Evolutionary conservation across 2,329 filamentous ascomycete species (phyloP).

Genomic region (Onygenales sp.): DNA sequence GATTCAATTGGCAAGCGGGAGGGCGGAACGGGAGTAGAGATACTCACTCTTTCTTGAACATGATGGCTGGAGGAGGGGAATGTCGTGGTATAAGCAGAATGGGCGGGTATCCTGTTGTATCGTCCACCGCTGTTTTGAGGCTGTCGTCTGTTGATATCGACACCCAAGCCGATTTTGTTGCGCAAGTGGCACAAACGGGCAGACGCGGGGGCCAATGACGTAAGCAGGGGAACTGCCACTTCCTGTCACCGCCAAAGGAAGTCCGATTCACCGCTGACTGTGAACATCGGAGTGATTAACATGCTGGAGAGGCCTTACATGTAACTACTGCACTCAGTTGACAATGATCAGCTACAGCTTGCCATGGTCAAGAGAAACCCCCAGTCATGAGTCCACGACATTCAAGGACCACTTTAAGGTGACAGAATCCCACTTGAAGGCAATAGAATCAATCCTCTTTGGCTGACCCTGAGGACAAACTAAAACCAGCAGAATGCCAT

Average conservation of each 20-base stretch:
- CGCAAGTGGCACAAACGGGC: neutral
- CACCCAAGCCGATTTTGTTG: neutral
- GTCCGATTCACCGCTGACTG: no score
- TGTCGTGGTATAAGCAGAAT: neutral
- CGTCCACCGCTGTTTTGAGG: neutral
- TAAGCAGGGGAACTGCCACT: neutral
- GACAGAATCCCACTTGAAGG: neutral
- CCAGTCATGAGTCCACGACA: neutral
- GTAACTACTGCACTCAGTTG: neutral
- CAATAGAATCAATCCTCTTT: neutral
- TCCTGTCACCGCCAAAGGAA: no score
- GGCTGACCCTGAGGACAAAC: neutral
- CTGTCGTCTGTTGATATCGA: neutral
- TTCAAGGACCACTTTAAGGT: neutral
- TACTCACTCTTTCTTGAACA: constrained; percentile 90
- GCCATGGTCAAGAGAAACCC: neutral
- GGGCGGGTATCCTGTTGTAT: neutral
- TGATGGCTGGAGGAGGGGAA: constrained; percentile 33
- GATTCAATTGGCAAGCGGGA: constrained; percentile 1
- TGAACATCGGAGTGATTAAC: no score
- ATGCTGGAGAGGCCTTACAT: no score
- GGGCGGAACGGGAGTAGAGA: neutral
- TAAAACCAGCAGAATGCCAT: neutral
- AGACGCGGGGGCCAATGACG: neutral
- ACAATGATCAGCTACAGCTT: neutral